A percentile compares a stretch with the other conserved stretches of the same genome.
These are phyloP conservation scores for Quercus alba DNA, from an alignment of 306 rosid genomes.

Conservation along the genomic window DNA sequence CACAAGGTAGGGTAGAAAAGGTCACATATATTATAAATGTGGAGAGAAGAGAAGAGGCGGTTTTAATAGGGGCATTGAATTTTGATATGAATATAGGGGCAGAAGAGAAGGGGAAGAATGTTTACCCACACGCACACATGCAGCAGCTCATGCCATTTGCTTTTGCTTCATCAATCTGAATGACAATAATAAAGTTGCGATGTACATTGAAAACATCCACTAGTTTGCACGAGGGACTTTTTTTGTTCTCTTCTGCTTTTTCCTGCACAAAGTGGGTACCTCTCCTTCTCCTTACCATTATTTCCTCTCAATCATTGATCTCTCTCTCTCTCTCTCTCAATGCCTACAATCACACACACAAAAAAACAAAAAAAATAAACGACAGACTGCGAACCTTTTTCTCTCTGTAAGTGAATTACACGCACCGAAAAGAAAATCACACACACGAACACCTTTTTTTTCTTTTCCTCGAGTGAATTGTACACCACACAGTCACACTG, in stretches of 20 bases:
- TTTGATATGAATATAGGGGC: neutral
- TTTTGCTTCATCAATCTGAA: slow-evolving; percentile 15
- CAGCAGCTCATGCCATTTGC: slow-evolving; percentile 26
- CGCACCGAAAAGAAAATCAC: too few species aligned
- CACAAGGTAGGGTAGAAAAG: slow-evolving; percentile 16
- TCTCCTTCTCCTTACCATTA: slow-evolving; percentile 22
- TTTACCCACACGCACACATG: slow-evolving; percentile 56
- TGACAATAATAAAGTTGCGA: slow-evolving; percentile 38
- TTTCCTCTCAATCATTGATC: slow-evolving; percentile 48
- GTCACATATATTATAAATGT: slow-evolving; percentile 20
- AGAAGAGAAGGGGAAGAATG: slow-evolving; percentile 39
- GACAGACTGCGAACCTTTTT: too few species aligned
- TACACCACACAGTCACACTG: too few species aligned
- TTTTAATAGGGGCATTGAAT: neutral
- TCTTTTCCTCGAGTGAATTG: too few species aligned
- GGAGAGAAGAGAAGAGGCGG: slow-evolving; percentile 25
- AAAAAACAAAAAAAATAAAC: neutral
- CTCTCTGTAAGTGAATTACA: too few species aligned
- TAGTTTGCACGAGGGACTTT: slow-evolving; percentile 91
- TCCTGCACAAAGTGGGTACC: slow-evolving; percentile 36
- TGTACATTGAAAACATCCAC: slow-evolving; percentile 52
- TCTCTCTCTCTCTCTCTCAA: neutral
- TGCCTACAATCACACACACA: slow-evolving; percentile 6
- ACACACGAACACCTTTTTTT: too few species aligned
- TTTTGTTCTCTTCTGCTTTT: slow-evolving; percentile 64